Percentiles rank a stretch among this genome's conserved stretches.
Conservation (phyloP, 352 stramenopile genomes). For the Pythium utonaiense region DNA sequence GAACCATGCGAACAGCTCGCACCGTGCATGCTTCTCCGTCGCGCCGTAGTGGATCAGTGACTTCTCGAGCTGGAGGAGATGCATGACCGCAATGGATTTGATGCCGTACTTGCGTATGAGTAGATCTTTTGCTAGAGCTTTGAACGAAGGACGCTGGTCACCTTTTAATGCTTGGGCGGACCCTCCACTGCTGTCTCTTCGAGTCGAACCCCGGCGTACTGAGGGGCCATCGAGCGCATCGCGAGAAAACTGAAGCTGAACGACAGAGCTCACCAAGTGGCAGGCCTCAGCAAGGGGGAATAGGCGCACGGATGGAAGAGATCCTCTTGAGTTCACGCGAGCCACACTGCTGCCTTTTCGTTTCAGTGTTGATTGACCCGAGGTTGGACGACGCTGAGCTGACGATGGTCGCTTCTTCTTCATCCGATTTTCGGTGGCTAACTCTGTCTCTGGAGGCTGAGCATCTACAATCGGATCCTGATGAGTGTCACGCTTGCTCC, state of each 20-base stretch:
- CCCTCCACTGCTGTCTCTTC: conserved; percentile 12
- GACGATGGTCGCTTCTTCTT: conserved; percentile 13
- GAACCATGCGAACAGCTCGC: conserved; percentile 68
- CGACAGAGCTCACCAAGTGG: conserved; percentile 50
- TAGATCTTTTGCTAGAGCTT: conserved; percentile 55
- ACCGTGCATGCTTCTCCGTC: conserved; percentile 46
- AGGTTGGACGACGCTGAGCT: conserved; percentile 20
- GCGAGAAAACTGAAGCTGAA: conserved; percentile 62
- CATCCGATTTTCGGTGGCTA: not conserved
- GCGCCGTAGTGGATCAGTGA: conserved; percentile 54
- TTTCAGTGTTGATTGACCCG: not conserved
- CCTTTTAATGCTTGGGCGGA: conserved; percentile 13
- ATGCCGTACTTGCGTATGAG: conserved; percentile 70
- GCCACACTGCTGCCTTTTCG: conserved; percentile 5
- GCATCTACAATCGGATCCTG: not conserved
- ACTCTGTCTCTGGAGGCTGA: not conserved
- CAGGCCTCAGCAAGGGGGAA: conserved; percentile 60
- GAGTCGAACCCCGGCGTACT: conserved; percentile 3
- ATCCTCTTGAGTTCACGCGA: conserved; percentile 27
- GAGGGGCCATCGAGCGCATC: conserved; percentile 28
- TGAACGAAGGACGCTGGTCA: conserved; percentile 43
- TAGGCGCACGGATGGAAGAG: conserved; percentile 30
- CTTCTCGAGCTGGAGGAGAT: conserved; percentile 62
- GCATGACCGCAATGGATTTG: conserved; percentile 67
- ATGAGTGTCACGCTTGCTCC: not conserved